Base-by-base conservation (phyloP, 345 rosid species). In the Kernera saxatilis region DNA sequence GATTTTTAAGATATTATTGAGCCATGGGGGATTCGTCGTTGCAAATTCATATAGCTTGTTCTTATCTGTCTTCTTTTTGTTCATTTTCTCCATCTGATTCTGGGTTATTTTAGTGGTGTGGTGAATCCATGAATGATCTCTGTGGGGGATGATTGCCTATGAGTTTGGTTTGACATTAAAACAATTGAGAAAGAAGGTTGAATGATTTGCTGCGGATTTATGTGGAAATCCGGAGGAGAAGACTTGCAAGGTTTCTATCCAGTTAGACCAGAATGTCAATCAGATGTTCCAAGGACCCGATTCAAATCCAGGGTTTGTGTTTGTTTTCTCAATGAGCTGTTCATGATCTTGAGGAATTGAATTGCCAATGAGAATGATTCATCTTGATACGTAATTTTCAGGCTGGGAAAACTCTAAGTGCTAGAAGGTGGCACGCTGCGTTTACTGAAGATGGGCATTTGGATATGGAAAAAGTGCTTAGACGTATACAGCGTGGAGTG, bases 401-500 rank as follows among this genome's bases (percentile, higher is more conserved):
- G 98, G 85, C 90, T 52, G 98, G 98, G 37, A 91, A 88, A 74
- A 93, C 97, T 48, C 90, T 93, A 29, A 87, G 98, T 72, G 85
- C 84, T 44, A 87, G 97, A 80, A 89, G 90, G 72, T 93, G 98
- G 96, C 86, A 91, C 67, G 85, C 96, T 26, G 88, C 93, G 1
- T 91, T 93, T 71, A 85, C 97, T 1, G 80, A 81, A 79, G 88
- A 91, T 68, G 99, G 97, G 19, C 90, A 78, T 69, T 75, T 94
- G 84, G 96, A 94, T 63, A 88, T 94, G 62, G 95, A 88, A 4
- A 87, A 77, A 76, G 96, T 91, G 32, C 97, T 94, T 44, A 80
- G 86, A 56, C 82, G 99, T 67, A 91, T 94, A 61, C 99, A 91
- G 73, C 85, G 93, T 26, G 99, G 97, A 80, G 99, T 94, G 74